Evolutionary conservation across 2,329 filamentous ascomycete genomes (phyloP), one percentile per base, ranked within the genome.

Genomic region (Thielaviopsis musarum): DNA sequence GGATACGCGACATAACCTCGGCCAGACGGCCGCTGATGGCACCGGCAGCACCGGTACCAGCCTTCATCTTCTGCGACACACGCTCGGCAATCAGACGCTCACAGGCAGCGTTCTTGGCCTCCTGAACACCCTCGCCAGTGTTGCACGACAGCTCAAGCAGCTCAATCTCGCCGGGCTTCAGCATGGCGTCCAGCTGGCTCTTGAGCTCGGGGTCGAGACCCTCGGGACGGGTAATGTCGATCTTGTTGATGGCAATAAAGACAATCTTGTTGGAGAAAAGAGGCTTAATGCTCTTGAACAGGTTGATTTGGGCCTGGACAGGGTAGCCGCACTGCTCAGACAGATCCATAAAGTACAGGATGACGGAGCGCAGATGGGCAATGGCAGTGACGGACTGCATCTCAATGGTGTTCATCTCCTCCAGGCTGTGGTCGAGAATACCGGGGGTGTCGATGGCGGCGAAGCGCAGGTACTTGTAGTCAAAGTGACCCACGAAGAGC

Each of bases 361-460:
- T 94, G 60, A 91, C 91, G 51, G 91, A 94, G 67, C 91, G 83
- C 69, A 98, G 78, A 76, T 98, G 94, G 57, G 93, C 93, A 74
- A 98, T 95, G 12, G 94, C 93, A 19, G 91, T 97, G 66, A 98
- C 96, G 63, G 87, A 87, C 48, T 58, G 34, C 89, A 97, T 97
- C 74, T 98, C 93, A 69, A 98, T 98, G 3, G 93, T 97, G 75
- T 96, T 95, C 93, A 97, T 98, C 75, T 97, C 93, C 74, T 97
- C 93, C 9, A 98, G 82, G 41, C 91, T 91, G 71, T 98, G 93
- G 67, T 98, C 93, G 62, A 98, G 76, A 65, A 98, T 95, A 77
- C 93, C 93, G n/a, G 91, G 91, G 12, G 93, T 98, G 73, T 98
- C 93, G 66, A 98, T 96, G 28, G 90, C 91, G 75, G 78, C 76